Evolutionary conservation across 2,329 filamentous ascomycete species (phyloP), one percentile per base, ranked within the genome.

Genomic region (Bipolaris oryzae): DNA sequence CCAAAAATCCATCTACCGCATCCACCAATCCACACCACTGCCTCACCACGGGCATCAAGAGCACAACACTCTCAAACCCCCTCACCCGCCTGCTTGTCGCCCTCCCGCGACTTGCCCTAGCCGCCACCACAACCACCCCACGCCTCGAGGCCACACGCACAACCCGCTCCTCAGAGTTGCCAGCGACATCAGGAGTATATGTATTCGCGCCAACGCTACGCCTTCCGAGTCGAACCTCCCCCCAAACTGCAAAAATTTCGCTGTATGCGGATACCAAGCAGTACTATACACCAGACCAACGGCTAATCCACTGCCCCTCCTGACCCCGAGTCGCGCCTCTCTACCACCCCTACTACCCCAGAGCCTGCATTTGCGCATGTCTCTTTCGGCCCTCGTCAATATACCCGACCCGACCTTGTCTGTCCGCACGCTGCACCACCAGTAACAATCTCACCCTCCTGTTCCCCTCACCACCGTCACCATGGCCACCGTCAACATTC

Each of bases 401-500:
- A 71, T 72, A 74, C 68, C 62, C 64, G 65, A 70, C 67, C 68
- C 67, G 65, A 73, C 54, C 58, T 61, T 66, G 64, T 63, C 57
- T 59, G 60, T 64, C 68, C 64, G 62, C 55, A 68, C 70, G 65
- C 68, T 67, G 66, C 65, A 65, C 50, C 62, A 66, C 47, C 62
- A 71, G 51, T 75, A 73, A 73, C 65, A 50, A 50, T 39, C 25
- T 56, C 52, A 39, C 23, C 72, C 66, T 68, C 66, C 73, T 71
- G 49, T 43, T 57, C 53, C 59, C 55, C 55, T 47, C 69, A 72
- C 67, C 60, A 82, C 80, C 81, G 82, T 82, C 87, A 92, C 73
- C 81, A 98, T 98, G 95, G 89, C 91, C 86, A 93, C 91, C 83
- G 85, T 99, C 87, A 99, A 99, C 82, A 93, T 98, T 81, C 93